Evolutionary conservation across 2,329 filamentous ascomycete genomes (phyloP).

Genomic region (Lachnellula cervina): DNA sequence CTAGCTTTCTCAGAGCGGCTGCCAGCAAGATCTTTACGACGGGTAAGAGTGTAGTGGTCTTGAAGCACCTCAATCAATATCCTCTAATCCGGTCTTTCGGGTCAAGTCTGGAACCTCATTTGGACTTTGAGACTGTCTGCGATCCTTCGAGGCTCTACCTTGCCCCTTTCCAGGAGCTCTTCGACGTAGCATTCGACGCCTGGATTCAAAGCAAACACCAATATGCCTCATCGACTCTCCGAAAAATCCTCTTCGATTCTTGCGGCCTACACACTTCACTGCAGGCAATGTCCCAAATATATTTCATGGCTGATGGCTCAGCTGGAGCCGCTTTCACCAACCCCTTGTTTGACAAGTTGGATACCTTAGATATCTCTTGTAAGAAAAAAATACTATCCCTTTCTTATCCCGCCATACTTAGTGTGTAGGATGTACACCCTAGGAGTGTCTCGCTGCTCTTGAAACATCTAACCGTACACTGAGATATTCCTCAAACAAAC

Average conservation of each 20-base stretch:
- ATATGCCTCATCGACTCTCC: constrained; percentile 62
- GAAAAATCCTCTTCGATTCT: constrained; percentile 59
- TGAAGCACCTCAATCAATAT: constrained; percentile 64
- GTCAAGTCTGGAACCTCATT: constrained; percentile 37
- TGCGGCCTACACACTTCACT: constrained; percentile 65
- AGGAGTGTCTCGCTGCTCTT: too few relatives aligned
- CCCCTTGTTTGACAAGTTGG: constrained; percentile 70
- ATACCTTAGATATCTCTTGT: constrained; percentile 54
- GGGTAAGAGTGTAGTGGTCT: constrained; percentile 81
- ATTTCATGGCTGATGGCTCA: constrained; percentile 71
- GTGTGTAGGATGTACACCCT: too few relatives aligned
- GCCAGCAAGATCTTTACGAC: constrained; percentile 73
- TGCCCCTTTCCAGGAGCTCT: constrained; percentile 69
- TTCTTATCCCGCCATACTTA: too few relatives aligned
- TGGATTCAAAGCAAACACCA: constrained; percentile 75
- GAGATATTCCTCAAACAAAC: too few relatives aligned
- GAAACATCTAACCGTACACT: too few relatives aligned
- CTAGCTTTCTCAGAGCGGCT: constrained; percentile 67
- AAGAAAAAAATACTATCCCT: too few relatives aligned
- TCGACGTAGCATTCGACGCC: constrained; percentile 64
- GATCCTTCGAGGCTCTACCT: constrained; percentile 41
- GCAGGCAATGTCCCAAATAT: constrained; percentile 64
- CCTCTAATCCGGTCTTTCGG: constrained; percentile 32
- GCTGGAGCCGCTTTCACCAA: constrained; percentile 60
- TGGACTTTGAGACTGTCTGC: constrained; percentile 57